A percentile compares a stretch with the other conserved stretches of the same genome.
Conservation (phyloP, 352 stramenopile species). For the Phytopythium vexans region DNA sequence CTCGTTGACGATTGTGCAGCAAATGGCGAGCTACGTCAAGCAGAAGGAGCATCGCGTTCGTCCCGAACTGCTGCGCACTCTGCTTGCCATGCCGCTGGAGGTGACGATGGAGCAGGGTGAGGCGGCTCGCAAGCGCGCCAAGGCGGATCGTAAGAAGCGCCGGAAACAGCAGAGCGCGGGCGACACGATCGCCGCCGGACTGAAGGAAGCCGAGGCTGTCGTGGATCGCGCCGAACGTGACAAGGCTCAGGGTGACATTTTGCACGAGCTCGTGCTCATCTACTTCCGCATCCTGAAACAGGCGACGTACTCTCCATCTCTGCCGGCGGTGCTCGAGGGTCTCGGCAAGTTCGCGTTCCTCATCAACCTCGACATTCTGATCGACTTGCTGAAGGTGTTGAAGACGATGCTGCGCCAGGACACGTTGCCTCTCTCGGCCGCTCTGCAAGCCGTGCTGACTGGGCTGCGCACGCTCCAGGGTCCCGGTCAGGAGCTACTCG, state of each 20-base stretch:
- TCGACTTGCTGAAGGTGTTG: constrained; percentile 94
- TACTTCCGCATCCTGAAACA: constrained; percentile 97
- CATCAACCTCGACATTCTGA: constrained; percentile 98
- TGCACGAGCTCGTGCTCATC: constrained; percentile 94
- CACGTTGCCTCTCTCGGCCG: constrained; percentile 58
- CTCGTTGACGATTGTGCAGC: constrained; percentile 76
- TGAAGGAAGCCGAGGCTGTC: constrained; percentile 94
- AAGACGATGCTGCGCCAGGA: constrained; percentile 90
- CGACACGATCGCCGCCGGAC: constrained; percentile 85
- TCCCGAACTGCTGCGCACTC: constrained; percentile 66
- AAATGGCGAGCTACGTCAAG: constrained; percentile 82
- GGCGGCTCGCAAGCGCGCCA: constrained; percentile 70
- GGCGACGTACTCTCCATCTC: constrained; percentile 79
- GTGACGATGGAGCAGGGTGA: constrained; percentile 87
- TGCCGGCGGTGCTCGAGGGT: constrained; percentile 91
- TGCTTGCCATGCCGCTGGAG: constrained; percentile 77
- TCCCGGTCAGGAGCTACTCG: constrained; percentile 91
- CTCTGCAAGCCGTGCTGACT: constrained; percentile 88
- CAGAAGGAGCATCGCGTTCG: constrained; percentile 83
- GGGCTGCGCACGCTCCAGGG: constrained; percentile 93
- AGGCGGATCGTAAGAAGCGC: constrained; percentile 83
- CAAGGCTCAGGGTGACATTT: constrained; percentile 93
- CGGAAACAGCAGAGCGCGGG: constrained; percentile 69
- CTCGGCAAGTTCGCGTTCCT: constrained; percentile 96
- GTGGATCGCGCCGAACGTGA: constrained; percentile 91